These are phyloP conservation scores for Boechera retrofracta DNA, from an alignment of 345 rosid species.

Conservation along the genomic window DNA sequence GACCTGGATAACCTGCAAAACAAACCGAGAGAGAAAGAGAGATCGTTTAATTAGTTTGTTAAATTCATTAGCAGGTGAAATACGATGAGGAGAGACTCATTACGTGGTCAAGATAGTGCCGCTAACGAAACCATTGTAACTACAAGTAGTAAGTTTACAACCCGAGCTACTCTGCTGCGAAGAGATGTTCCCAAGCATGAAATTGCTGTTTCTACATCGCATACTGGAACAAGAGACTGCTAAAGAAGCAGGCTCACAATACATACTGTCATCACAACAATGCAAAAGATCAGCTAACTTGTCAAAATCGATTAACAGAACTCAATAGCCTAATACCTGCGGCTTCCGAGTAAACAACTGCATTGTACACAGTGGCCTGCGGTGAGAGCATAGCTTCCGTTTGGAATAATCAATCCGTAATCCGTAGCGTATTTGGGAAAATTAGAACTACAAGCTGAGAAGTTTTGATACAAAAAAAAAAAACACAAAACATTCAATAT, in stretches of 20 bases:
- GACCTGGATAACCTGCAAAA: conserved; percentile 71
- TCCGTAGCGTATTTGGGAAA: conserved; percentile 84
- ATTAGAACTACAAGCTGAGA: conserved; percentile 85
- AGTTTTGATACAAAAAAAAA: not conserved
- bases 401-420: conserved; percentile 75
- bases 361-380: conserved; percentile 98
- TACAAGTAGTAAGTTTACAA: conserved; percentile 86
- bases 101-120: conserved; percentile 82
- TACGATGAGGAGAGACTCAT: conserved; percentile 20
- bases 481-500: conserved; percentile 11
- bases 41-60: conserved; percentile 1
- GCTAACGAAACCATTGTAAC: conserved; percentile 76
- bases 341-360: conserved; percentile 86
- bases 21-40: not conserved
- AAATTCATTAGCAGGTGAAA: not conserved
- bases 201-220: conserved; percentile 85
- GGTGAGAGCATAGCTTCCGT: conserved; percentile 88
- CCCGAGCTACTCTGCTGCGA: conserved; percentile 77
- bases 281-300: conserved; percentile 1
- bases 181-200: conserved; percentile 82
- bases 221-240: conserved; percentile 96
- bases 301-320: conserved; percentile 15
- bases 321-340: conserved; percentile 54
- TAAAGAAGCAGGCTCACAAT: conserved; percentile 88
- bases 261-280: conserved; percentile 58